phyloP scores from a whole-genome alignment of 1,139 yeast species.

The Pichia sp. region DNA sequence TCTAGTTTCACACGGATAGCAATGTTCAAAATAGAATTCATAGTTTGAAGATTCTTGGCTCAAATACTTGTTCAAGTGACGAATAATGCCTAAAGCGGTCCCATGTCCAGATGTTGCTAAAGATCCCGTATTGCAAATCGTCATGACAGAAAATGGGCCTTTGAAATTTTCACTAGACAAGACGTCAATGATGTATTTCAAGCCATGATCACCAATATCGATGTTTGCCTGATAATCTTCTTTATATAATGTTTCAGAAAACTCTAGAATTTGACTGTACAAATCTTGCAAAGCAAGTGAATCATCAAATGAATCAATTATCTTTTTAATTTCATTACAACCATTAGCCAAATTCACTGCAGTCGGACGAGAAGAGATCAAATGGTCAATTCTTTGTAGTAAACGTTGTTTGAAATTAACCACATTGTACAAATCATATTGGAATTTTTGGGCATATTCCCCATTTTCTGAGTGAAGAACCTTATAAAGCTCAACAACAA shows the following conservation, averaged over 20 bases:
- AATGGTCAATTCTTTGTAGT: slow-evolving; percentile 44
- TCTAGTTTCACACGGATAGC: slow-evolving; percentile 87
- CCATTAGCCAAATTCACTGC: slow-evolving; percentile 91
- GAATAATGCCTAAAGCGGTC: slow-evolving; percentile 86
- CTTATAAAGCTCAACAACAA: slow-evolving; percentile 57
- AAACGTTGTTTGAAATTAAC: slow-evolving; percentile 28
- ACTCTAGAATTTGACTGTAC: slow-evolving; percentile 35
- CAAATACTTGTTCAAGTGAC: slow-evolving; percentile 45
- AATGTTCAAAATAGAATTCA: slow-evolving; percentile 39
- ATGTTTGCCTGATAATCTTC: slow-evolving; percentile 73
- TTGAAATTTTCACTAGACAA: slow-evolving; percentile 41
- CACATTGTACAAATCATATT: slow-evolving; percentile 28
- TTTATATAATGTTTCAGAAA: slow-evolving; percentile 53
- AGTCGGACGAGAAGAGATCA: slow-evolving; percentile 82
- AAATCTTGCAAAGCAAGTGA: slow-evolving; percentile 25
- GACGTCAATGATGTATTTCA: slow-evolving; percentile 48
- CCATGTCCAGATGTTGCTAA: slow-evolving; percentile 97
- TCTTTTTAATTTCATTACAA: slow-evolving; percentile 44
- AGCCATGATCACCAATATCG: slow-evolving; percentile 75
- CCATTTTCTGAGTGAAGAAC: slow-evolving; percentile 13
- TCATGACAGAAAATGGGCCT: slow-evolving; percentile 72
- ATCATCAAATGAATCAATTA: slow-evolving; percentile 23
- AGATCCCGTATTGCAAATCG: slow-evolving; percentile 84
- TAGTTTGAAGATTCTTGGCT: slow-evolving; percentile 26
- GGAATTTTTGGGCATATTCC: slow-evolving; percentile 8